Base-by-base conservation (phyloP, 2,329 filamentous ascomycete species). In the Microsporum audouinii region DNA sequence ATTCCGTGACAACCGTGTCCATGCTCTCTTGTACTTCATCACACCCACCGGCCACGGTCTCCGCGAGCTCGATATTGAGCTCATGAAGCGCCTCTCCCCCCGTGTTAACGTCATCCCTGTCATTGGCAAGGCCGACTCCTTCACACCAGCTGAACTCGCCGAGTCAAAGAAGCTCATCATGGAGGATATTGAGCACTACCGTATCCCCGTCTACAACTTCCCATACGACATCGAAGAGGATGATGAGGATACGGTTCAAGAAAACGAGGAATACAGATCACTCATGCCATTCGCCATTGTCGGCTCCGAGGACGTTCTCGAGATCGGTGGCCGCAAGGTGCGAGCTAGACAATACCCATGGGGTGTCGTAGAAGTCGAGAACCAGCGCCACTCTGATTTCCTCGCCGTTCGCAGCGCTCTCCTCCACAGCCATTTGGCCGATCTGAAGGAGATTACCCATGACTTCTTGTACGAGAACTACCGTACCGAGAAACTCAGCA, bases 391-490 rank as follows among this genome's bases (percentile, higher is more conserved):
- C 81, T 96, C 91, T 56, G 94, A 99, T 77, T 99, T 99, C 82
- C 80, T 99, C 67, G 94, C 94, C 66, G 96, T 99, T 73, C 88
- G 94, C 74, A 96, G 91, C 63, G 94, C 94, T 61, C 86, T 99
- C 61, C 84, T 99, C 65, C 94, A 99, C 83, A 96, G 91, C 78
- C 94, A 99, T 81, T 80, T 99, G 73, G 94, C 94, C 64, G 94
- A 99, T 76, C 80, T 99, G 71, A 99, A 99, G 86, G 94, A 99
- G 78, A 99, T 99, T 73, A 99, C 94, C 59, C 94, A 99, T 77
- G 94, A 99, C 78, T 99, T 99, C 87, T 81, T 99, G 66, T 99
- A 99, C 80, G 94, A 99, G 77, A 99, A 99, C 80, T 99, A 99
- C 84, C 91, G 94, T 90, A 99, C 94, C 72, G 94, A 99, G 88